phyloP scores from a whole-genome alignment of 352 stramenopile genomes.

The Phytopythium vexans region DNA sequence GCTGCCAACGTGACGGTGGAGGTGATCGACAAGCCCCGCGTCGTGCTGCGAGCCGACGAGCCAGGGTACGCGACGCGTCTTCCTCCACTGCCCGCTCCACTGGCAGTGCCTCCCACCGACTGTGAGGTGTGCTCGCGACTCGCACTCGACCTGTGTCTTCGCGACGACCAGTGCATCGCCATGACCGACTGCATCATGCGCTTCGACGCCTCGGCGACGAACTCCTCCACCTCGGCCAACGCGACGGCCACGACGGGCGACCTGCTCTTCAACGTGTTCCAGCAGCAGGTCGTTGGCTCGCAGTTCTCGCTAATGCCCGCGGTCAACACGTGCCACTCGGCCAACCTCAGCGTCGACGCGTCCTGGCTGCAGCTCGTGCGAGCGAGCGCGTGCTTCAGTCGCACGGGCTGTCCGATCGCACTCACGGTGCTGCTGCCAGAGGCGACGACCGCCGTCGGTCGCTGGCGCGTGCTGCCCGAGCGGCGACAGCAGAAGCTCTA shows the following conservation, averaged over 20 bases:
- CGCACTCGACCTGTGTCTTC: slow-evolving; percentile 45
- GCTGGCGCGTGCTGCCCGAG: slow-evolving; percentile 28
- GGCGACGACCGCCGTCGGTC: slow-evolving; percentile 23
- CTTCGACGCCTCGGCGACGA: slow-evolving; percentile 8
- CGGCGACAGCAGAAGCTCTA: slow-evolving; percentile 31
- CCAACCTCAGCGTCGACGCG: slow-evolving; percentile 18
- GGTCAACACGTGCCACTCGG: slow-evolving; percentile 28
- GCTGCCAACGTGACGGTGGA: slow-evolving; percentile 8
- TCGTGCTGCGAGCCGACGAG: slow-evolving; percentile 34
- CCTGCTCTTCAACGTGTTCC: slow-evolving; percentile 33
- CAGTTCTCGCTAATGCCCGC: slow-evolving; percentile 29
- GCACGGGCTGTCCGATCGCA: slow-evolving; percentile 31
- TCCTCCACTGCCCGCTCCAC: slow-evolving; percentile 10
- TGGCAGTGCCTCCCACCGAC: slow-evolving; percentile 5
- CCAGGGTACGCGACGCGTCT: slow-evolving; percentile 17
- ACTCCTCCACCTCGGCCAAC: slow-evolving; percentile 1
- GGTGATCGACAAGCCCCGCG: slow-evolving; percentile 11
- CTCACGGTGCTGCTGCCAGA: slow-evolving; percentile 32
- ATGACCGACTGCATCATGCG: slow-evolving; percentile 55
- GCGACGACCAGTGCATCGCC: slow-evolving; percentile 39
- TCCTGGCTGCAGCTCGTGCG: slow-evolving; percentile 49
- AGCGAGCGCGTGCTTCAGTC: slow-evolving; percentile 52
- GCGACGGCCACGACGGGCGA: slow-evolving; percentile 21
- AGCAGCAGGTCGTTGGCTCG: slow-evolving; percentile 14
- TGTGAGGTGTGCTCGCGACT: slow-evolving; percentile 32